phyloP scores from a whole-genome alignment of 1,284 basidiomycete species.

The Malassezia slooffiae region DNA sequence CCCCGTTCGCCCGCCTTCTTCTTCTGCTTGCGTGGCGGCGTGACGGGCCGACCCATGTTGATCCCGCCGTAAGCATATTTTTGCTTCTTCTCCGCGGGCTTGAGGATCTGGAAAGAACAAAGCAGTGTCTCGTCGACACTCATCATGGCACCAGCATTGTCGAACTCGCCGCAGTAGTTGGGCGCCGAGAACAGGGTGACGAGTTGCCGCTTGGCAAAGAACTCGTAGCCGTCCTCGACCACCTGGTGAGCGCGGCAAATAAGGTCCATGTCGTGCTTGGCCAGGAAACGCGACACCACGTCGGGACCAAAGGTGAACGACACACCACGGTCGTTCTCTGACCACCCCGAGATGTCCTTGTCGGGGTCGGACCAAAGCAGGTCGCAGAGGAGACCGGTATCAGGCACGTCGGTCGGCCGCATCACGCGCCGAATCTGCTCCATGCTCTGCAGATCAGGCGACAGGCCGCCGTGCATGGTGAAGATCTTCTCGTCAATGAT shows the following conservation, averaged over 20 bases:
- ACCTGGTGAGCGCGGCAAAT: constrained; percentile 98
- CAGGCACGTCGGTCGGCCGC: constrained; percentile 97
- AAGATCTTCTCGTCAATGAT: constrained; percentile 97
- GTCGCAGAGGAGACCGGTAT: constrained; percentile 95
- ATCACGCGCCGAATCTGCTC: constrained; percentile 98
- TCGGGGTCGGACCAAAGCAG: constrained; percentile 98
- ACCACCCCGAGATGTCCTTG: constrained; percentile 99
- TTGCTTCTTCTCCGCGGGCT: constrained; percentile 97
- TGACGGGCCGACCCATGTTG: constrained; percentile 51
- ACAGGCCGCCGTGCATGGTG: constrained; percentile 74
- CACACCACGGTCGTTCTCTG: constrained; percentile 96
- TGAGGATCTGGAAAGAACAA: constrained; percentile 90
- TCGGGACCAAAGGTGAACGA: constrained; percentile 98
- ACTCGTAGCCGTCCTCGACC: constrained; percentile 98
- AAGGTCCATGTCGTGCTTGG: constrained; percentile 97
- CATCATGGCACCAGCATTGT: constrained; percentile 99
- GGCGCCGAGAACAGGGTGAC: constrained; percentile 96
- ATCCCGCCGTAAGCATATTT: constrained; percentile 54
- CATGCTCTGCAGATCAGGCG: constrained; percentile 96
- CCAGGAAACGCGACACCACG: constrained; percentile 91
- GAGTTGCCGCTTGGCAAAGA: constrained; percentile 93
- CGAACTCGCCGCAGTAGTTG: constrained; percentile 96
- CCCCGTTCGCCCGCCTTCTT: too few relatives aligned
- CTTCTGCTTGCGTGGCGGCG: constrained; percentile 53
- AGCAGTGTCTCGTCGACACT: constrained; percentile 94